Conservation (phyloP, 805 yeast species). For the Helenozyma baotianmanensis region DNA sequence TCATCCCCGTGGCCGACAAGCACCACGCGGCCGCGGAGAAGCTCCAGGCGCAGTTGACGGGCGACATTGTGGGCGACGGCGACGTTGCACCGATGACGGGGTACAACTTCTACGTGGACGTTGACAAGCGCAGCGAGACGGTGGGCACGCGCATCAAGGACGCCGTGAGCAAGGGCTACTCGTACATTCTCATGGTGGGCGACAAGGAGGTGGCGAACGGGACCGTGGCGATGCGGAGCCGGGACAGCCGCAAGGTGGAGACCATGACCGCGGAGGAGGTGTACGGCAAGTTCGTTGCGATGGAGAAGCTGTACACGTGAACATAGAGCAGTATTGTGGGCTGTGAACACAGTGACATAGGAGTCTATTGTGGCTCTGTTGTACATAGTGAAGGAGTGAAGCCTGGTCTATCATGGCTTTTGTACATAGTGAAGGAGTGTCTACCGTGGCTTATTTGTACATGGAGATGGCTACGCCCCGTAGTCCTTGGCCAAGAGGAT, state of each 20-base stretch:
- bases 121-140: conserved; percentile 72
- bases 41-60: conserved; percentile 42
- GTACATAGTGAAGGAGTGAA: no score
- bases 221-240: conserved; percentile 59
- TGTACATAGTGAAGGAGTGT: no score
- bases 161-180: conserved; percentile 68
- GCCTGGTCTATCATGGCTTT: no score
- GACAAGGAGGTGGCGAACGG: conserved; percentile 68
- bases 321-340: no score
- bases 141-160: conserved; percentile 78
- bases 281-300: conserved; percentile 44
- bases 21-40: conserved; percentile 54
- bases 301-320: conserved; percentile 48
- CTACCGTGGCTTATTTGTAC: no score
- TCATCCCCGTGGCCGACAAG: conserved; percentile 71
- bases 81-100: conserved; percentile 54
- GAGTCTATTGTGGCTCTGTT: no score
- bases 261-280: conserved; percentile 48
- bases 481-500: conserved; percentile 65
- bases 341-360: no score
- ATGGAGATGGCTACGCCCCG: conserved; percentile 23
- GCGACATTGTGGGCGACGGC: conserved; percentile 33
- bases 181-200: conserved; percentile 80
- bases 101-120: conserved; percentile 65
- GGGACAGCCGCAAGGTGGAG: conserved; percentile 44